phyloP scores from a whole-genome alignment of 2,329 filamentous ascomycete species.

The Myriosclerotinia duriaeana region DNA sequence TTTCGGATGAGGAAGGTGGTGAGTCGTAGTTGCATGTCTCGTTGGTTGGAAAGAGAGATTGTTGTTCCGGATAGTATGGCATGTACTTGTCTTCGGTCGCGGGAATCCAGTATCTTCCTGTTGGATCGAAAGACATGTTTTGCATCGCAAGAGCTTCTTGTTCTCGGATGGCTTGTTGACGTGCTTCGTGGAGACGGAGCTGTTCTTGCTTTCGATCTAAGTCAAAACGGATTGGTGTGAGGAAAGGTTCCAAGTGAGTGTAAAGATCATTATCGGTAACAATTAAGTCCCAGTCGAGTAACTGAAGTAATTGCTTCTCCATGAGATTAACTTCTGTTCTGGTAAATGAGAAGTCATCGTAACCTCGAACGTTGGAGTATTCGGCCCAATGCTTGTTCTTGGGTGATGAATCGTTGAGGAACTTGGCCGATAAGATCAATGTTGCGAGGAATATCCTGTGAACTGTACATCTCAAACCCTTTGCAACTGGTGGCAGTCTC shows the following conservation, averaged over 20 bases:
- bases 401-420: slow-evolving; percentile 95
- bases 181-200: slow-evolving; percentile 28
- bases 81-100: slow-evolving; percentile 24
- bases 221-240: slow-evolving; percentile 74
- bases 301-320: slow-evolving; percentile 96
- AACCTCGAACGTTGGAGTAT: slow-evolving; percentile 73
- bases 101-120: slow-evolving; percentile 36
- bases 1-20: slow-evolving; percentile 41
- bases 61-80: slow-evolving; percentile 28
- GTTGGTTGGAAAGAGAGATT: slow-evolving; percentile 28
- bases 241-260: slow-evolving; percentile 81
- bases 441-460: slow-evolving; percentile 95
- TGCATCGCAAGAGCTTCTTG: slow-evolving; percentile 32
- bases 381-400: slow-evolving; percentile 99
- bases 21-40: slow-evolving; percentile 33
- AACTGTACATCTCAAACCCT: slow-evolving; percentile 92
- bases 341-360: slow-evolving; percentile 79
- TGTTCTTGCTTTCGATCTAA: slow-evolving; percentile 42
- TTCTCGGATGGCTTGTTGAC: slow-evolving; percentile 29
- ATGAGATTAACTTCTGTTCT: slow-evolving; percentile 97
- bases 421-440: slow-evolving; percentile 88
- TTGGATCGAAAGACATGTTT: slow-evolving; percentile 27
- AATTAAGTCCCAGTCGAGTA: slow-evolving; percentile 90
- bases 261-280: slow-evolving; percentile 85
- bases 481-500: slow-evolving; percentile 87